These are phyloP conservation scores for Neonectria ditissima DNA, from an alignment of 2,329 filamentous ascomycete genomes.

Conservation along the genomic window DNA sequence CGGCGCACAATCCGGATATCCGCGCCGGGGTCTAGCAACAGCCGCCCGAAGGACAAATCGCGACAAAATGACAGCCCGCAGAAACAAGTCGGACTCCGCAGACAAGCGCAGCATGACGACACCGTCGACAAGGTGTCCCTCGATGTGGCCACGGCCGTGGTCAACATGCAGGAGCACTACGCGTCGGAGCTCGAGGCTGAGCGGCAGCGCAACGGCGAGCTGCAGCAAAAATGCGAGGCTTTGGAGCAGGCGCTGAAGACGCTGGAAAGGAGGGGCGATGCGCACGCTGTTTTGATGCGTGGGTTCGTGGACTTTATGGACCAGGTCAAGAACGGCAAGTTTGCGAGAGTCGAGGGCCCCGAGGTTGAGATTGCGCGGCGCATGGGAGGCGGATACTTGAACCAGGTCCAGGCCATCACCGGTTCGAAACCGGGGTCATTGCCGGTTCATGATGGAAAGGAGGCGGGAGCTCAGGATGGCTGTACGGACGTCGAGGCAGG, in stretches of 20 bases:
- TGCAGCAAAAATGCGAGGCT: conserved; percentile 20
- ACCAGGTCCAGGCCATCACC: conserved; percentile 3
- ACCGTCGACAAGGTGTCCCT: conserved; percentile 19
- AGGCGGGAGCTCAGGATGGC: not conserved
- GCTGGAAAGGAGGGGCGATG: conserved; percentile 33
- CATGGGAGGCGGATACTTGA: conserved; percentile 19
- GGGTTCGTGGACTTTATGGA: conserved; percentile 39
- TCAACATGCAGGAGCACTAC: conserved; percentile 43
- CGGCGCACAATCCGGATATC: conserved; percentile 14
- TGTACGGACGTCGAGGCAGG: not conserved
- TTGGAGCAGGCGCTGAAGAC: conserved; percentile 14
- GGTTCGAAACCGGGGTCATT: not conserved
- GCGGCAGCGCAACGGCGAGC: conserved; percentile 3
- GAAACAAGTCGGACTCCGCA: not conserved
- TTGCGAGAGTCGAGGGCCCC: not conserved
- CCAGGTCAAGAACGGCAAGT: conserved; percentile 27
- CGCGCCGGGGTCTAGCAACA: not conserved
- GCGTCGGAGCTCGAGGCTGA: conserved; percentile 31
- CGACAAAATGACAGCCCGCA: not conserved
- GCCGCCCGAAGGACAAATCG: not conserved
- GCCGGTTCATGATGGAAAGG: not conserved
- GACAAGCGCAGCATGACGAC: not conserved
- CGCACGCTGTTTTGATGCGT: conserved; percentile 37
- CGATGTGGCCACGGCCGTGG: conserved; percentile 25
- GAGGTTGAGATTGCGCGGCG: conserved; percentile 28